Percentiles rank a stretch among this genome's conserved stretches.
These are phyloP conservation scores for Serendipita sp. DNA, from an alignment of 768 basidiomycete genomes.

Conservation along the genomic window DNA sequence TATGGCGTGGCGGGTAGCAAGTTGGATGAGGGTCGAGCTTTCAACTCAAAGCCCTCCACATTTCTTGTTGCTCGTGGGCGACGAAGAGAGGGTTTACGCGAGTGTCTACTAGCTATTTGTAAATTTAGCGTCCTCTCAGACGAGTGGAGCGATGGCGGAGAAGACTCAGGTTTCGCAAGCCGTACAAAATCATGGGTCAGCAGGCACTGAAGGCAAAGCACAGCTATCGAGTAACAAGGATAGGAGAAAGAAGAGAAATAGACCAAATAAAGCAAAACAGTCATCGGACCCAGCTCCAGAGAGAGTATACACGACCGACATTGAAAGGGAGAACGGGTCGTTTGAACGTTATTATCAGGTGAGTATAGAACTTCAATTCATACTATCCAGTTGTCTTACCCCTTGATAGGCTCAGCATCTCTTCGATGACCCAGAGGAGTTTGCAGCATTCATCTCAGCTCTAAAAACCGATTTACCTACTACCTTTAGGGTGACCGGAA, in stretches of 20 bases:
- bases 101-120: not conserved
- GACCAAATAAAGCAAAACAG: not conserved
- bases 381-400: not conserved
- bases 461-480: constrained; percentile 69
- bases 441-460: constrained; percentile 51
- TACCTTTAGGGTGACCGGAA: constrained; percentile 85
- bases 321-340: constrained; percentile 18
- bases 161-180: not conserved
- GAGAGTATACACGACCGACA: not conserved
- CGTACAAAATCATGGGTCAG: no score
- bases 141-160: not conserved
- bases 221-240: not conserved
- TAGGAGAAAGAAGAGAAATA: not conserved
- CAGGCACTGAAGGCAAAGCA: no score
- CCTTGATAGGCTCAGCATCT: constrained; percentile 42
- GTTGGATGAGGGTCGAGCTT: not conserved
- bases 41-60: not conserved
- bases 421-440: constrained; percentile 54
- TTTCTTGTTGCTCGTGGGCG: not conserved
- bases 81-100: not conserved
- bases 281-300: not conserved
- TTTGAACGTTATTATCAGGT: constrained; percentile 31
- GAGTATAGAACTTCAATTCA: not conserved
- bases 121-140: not conserved
- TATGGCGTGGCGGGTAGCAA: not conserved